Evolutionary conservation across 1,284 basidiomycete species (phyloP).

Genomic region (Singerocomus inundabilis): DNA sequence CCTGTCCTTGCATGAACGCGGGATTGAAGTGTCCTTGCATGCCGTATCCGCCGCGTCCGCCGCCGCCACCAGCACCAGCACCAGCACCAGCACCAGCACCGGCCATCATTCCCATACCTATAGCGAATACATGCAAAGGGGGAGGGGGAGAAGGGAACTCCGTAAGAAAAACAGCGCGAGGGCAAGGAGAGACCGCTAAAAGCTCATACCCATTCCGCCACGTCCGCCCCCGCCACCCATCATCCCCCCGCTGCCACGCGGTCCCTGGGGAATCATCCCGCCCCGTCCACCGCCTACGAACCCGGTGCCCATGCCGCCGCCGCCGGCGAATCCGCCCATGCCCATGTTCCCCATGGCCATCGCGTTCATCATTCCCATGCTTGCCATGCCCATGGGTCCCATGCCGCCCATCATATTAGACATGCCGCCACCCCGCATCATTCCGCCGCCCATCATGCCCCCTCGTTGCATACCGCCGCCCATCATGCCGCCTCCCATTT

Average conservation of each 20-base stretch:
- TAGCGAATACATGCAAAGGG: constrained; percentile 31
- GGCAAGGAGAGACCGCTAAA: constrained; percentile 45
- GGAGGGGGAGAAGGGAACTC: constrained; percentile 10
- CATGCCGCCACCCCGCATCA: constrained; percentile 36
- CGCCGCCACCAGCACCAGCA: constrained; percentile 19
- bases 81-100: constrained; percentile 10
- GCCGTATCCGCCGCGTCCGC: constrained; percentile 42
- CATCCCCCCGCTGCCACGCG: constrained; percentile 44
- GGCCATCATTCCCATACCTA: constrained; percentile 54
- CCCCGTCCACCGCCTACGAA: constrained; percentile 45
- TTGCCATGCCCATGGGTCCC: constrained; percentile 37
- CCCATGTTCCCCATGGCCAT: constrained; percentile 48
- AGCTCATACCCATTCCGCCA: constrained; percentile 69
- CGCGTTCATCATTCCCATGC: constrained; percentile 37
- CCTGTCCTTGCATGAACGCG: constrained; percentile 59
- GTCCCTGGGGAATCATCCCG: constrained; percentile 64
- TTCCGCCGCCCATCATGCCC: constrained; percentile 35
- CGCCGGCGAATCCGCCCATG: constrained; percentile 44
- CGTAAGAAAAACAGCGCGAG: constrained; percentile 44
- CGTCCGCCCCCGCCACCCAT: constrained; percentile 44
- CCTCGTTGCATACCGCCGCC: constrained; percentile 37
- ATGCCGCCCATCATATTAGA: constrained; percentile 46
- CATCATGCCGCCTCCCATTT: constrained; percentile 39
- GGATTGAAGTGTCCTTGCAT: constrained; percentile 69
- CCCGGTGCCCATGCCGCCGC: constrained; percentile 38